These are phyloP conservation scores for Austroboletus novae-zelandiae DNA, from an alignment of 1,284 basidiomycete genomes.

Conservation along the genomic window DNA sequence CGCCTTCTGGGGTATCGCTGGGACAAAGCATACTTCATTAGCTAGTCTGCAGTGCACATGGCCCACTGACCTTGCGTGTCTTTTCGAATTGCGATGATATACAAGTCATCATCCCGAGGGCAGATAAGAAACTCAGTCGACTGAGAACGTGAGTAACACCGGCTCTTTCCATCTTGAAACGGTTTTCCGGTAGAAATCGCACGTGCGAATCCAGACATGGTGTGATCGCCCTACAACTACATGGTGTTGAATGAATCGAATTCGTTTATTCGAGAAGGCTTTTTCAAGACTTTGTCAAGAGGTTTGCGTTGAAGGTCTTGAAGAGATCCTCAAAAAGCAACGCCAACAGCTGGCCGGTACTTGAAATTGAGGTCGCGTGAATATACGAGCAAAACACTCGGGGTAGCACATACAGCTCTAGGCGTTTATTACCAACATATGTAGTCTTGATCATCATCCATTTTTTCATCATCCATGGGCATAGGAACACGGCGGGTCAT, in stretches of 20 bases:
- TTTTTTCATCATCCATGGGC: conserved; percentile 95
- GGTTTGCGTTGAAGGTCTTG: conserved; percentile 97
- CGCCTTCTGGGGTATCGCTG: conserved; percentile 98
- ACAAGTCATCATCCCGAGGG: conserved; percentile 99
- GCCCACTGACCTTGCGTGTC: conserved; percentile 98
- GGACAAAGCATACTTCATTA: conserved; percentile 99
- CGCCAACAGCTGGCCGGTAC: conserved; percentile 94
- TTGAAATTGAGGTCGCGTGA: conserved; percentile 40
- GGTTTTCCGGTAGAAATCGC: conserved; percentile 99
- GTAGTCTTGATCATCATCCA: conserved; percentile 99
- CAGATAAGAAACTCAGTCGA: conserved; percentile 94
- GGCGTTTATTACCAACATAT: conserved; percentile 98
- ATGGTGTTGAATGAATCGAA: conserved; percentile 96
- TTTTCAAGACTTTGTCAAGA: conserved; percentile 98
- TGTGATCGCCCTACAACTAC: conserved; percentile 91
- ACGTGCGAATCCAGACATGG: conserved; percentile 94
- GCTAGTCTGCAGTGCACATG: conserved; percentile 94
- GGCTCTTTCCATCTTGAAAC: conserved; percentile 99
- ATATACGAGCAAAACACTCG: conserved; percentile 4
- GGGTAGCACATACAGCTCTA: conserved; percentile 78
- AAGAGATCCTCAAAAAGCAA: conserved; percentile 98
- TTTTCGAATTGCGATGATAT: conserved; percentile 99
- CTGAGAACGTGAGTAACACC: conserved; percentile 98
- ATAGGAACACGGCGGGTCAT: conserved; percentile 97
- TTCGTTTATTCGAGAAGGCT: conserved; percentile 91